These are phyloP conservation scores for Calonectria pseudoreteaudii DNA, from an alignment of 2,329 filamentous ascomycete genomes.

Conservation along the genomic window DNA sequence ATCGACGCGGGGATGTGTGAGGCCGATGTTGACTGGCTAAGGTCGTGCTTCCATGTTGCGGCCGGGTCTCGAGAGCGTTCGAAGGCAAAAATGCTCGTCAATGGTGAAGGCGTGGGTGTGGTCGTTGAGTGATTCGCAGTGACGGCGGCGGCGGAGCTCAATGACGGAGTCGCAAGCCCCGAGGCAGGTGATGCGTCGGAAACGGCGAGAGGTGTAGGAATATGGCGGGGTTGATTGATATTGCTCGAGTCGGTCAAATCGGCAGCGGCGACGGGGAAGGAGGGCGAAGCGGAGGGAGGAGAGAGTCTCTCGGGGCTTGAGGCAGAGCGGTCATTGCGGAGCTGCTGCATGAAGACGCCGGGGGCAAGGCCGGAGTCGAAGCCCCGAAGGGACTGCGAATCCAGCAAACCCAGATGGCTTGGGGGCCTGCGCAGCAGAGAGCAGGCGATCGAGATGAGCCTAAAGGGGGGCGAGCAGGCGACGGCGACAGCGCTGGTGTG, in stretches of 20 bases:
- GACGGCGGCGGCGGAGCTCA: conserved; percentile 11
- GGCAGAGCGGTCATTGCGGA: conserved; percentile 29
- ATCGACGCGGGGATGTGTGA: conserved; percentile 31
- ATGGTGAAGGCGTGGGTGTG: neutral
- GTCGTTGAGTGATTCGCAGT: conserved; percentile 5
- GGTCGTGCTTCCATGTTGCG: conserved; percentile 36
- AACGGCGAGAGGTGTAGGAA: conserved; percentile 24
- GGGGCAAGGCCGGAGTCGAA: conserved; percentile 41
- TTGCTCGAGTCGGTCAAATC: conserved; percentile 33
- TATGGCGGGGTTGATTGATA: conserved; percentile 21
- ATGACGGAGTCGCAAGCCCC: neutral
- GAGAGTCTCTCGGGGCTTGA: conserved; percentile 38
- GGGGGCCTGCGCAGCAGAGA: conserved; percentile 36
- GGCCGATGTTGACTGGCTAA: conserved; percentile 34
- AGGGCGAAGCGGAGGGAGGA: conserved; percentile 28
- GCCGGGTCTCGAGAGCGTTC: conserved; percentile 26
- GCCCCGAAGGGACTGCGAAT: conserved; percentile 43
- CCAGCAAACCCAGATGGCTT: conserved; percentile 40
- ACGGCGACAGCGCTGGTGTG: conserved; percentile 23
- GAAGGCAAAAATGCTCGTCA: conserved; percentile 29
- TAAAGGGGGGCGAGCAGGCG: conserved; percentile 30
- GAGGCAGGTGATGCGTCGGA: neutral
- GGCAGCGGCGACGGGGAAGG: conserved; percentile 17
- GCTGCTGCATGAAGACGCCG: conserved; percentile 49
- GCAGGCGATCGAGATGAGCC: conserved; percentile 45